Conservation (phyloP, 2,329 filamentous ascomycete genomes). For the Curvularia lunata region DNA sequence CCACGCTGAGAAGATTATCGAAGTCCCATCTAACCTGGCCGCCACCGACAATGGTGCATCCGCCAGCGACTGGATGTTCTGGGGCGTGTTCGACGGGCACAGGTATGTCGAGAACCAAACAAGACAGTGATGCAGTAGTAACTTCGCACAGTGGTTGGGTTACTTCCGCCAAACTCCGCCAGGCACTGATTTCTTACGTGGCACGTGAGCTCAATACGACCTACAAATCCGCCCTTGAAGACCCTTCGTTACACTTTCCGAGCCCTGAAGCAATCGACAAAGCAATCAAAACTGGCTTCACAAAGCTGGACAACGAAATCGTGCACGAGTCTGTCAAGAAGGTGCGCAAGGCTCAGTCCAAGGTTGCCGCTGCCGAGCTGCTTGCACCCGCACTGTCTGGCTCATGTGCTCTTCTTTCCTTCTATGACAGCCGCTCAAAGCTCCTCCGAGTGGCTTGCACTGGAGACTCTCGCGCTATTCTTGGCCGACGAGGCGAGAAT, state of each 20-base stretch:
- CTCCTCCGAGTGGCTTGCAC: constrained; percentile 93
- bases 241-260: constrained; percentile 67
- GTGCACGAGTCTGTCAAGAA: constrained; percentile 91
- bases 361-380: constrained; percentile 87
- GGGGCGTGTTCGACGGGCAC: constrained; percentile 98
- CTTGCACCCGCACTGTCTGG: constrained; percentile 92
- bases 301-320: constrained; percentile 89
- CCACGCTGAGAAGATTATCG: constrained; percentile 96
- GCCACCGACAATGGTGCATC: constrained; percentile 61
- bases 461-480: constrained; percentile 92
- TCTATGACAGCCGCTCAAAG: constrained; percentile 89
- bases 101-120: constrained; percentile 62
- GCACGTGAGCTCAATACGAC: constrained; percentile 91
- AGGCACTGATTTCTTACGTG: constrained; percentile 90
- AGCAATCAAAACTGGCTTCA: constrained; percentile 92
- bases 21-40: constrained; percentile 71
- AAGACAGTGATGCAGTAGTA: constrained; percentile 11
- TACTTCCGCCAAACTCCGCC: constrained; percentile 92
- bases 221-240: constrained; percentile 74
- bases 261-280: constrained; percentile 80
- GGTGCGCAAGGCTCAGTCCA: constrained; percentile 86
- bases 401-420: constrained; percentile 95
- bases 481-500: constrained; percentile 76
- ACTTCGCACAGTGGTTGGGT: constrained; percentile 79
- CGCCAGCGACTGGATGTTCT: constrained; percentile 97